Conservation (phyloP, 116 monocot species). For the Iris pallida region DNA sequence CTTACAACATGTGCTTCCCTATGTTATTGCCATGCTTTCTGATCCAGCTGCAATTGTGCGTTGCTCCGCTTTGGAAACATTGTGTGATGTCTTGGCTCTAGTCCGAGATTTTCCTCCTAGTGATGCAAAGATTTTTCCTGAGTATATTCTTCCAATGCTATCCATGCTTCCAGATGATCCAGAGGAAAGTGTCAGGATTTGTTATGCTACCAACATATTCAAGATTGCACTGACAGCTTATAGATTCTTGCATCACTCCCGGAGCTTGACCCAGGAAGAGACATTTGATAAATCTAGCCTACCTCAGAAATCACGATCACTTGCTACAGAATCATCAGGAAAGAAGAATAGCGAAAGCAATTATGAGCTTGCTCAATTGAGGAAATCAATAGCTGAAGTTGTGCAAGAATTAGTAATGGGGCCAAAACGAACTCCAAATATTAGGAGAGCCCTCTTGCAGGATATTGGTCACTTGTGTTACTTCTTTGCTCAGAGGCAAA, state of each 20-base stretch:
- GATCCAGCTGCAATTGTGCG: constrained; percentile 95
- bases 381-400: constrained; percentile 87
- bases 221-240: constrained; percentile 93
- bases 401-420: constrained; percentile 98
- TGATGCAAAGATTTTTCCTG: constrained; percentile 96
- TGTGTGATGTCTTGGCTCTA: constrained; percentile 77
- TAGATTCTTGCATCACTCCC: constrained; percentile 55
- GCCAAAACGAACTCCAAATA: constrained; percentile 84
- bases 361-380: constrained; percentile 47
- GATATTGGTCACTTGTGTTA: constrained; percentile 84
- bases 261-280: constrained; percentile 29
- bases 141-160: constrained; percentile 99
- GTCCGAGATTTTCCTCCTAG: constrained; percentile 88
- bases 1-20: constrained; percentile 92
- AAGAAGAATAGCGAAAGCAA: constrained; percentile 31
- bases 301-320: constrained; percentile 21
- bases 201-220: constrained; percentile 85
- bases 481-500: constrained; percentile 90
- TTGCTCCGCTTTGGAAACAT: constrained; percentile 89
- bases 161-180: constrained; percentile 97
- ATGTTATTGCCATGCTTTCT: constrained; percentile 88
- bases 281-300: constrained; percentile 29
- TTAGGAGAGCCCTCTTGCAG: constrained; percentile 84
- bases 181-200: constrained; percentile 99
- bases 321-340: constrained; percentile 19